Conservation (phyloP, 441 rosid species). For the Brassica balearica region DNA sequence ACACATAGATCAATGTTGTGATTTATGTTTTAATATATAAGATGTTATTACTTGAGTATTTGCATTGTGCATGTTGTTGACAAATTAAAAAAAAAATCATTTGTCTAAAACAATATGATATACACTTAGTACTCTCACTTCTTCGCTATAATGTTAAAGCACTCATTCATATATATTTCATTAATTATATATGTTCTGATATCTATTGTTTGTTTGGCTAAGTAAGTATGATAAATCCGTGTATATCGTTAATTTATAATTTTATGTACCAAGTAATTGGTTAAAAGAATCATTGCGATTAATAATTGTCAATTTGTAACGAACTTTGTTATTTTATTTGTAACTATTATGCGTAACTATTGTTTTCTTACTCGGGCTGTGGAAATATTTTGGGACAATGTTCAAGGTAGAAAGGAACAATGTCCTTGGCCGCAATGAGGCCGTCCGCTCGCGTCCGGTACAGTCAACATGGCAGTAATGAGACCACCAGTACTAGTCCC, state of each 20-base stretch:
- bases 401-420: conserved; percentile 55
- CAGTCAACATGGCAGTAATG: conserved; percentile 60
- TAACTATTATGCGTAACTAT: neutral
- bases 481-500: conserved; percentile 80
- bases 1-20: no score
- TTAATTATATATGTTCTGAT: neutral
- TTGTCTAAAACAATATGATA: no score
- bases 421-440: conserved; percentile 58
- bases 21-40: no score
- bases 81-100: no score
- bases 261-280: neutral
- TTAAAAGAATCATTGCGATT: neutral
- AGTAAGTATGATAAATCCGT: neutral
- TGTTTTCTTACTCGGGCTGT: conserved; percentile 42
- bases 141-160: no score
- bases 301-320: neutral
- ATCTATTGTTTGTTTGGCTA: neutral
- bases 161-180: no score
- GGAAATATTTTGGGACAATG: conserved; percentile 61
- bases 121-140: no score
- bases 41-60: no score
- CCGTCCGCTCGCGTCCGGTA: conserved; percentile 52
- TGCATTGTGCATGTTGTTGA: no score
- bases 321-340: neutral
- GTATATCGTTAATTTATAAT: neutral